Evolutionary conservation across 176 grass and related monocot species (phyloP).

Genomic region (Melocanna baccifera): DNA sequence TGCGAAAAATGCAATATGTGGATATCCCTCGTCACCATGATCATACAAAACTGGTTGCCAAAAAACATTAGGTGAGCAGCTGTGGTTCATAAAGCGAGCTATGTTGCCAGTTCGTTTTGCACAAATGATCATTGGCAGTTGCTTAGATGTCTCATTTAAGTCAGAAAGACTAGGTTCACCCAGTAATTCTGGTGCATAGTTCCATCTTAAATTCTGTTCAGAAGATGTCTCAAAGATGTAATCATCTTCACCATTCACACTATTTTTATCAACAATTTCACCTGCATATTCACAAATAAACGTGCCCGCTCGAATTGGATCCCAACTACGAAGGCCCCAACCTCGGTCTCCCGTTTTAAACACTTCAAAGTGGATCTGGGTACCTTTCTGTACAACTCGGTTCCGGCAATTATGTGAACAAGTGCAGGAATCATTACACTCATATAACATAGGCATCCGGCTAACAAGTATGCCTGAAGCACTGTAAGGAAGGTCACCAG

Average conservation of each 20-base stretch:
- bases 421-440: slow-evolving; percentile 57
- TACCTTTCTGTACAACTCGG: slow-evolving; percentile 65
- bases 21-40: slow-evolving; percentile 55
- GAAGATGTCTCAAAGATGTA: slow-evolving; percentile 53
- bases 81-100: slow-evolving; percentile 84
- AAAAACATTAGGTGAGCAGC: slow-evolving; percentile 79
- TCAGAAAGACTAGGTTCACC: slow-evolving; percentile 59
- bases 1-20: slow-evolving; percentile 82
- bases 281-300: slow-evolving; percentile 84
- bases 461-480: slow-evolving; percentile 66
- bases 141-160: slow-evolving; percentile 41
- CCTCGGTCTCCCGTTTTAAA: slow-evolving; percentile 67
- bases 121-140: slow-evolving; percentile 57
- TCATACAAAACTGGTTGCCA: slow-evolving; percentile 86
- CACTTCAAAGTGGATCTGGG: slow-evolving; percentile 73
- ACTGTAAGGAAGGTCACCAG: slow-evolving; percentile 66
- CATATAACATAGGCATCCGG: slow-evolving; percentile 61
- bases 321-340: slow-evolving; percentile 83
- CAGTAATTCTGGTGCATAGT: slow-evolving; percentile 69
- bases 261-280: slow-evolving; percentile 59
- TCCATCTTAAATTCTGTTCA: slow-evolving; percentile 71
- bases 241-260: slow-evolving; percentile 40
- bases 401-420: slow-evolving; percentile 69
- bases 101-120: slow-evolving; percentile 65
- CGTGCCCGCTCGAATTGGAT: slow-evolving; percentile 75